A percentile compares a stretch with the other conserved stretches of the same genome.
Conservation (phyloP, 2,329 filamentous ascomycete genomes). For the Diaporthe amygdali region DNA sequence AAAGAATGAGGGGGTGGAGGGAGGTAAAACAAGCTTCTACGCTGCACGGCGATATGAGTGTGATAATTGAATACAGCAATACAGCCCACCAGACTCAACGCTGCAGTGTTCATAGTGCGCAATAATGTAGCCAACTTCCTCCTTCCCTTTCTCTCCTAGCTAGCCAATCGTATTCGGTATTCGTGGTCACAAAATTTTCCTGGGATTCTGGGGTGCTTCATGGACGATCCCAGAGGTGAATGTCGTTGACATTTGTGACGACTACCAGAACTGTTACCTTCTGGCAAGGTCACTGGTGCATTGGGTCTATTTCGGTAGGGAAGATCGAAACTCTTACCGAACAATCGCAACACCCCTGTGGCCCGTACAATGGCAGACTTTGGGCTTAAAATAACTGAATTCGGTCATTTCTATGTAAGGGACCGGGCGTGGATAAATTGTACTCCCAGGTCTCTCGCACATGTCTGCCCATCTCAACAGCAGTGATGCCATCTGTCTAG, state of each 20-base stretch:
- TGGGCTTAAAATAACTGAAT: too few species aligned
- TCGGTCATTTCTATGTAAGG: neutral
- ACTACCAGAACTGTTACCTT: neutral
- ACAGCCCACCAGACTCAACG: neutral
- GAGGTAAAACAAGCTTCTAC: too few species aligned
- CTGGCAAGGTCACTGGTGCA: neutral
- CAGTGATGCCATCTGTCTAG: too few species aligned
- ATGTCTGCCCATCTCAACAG: too few species aligned
- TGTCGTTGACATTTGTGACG: neutral
- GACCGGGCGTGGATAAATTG: neutral
- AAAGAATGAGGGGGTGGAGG: too few species aligned
- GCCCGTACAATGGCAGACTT: neutral
- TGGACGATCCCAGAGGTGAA: neutral
- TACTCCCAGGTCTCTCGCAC: too few species aligned
- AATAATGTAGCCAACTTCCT: neutral
- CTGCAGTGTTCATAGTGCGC: neutral
- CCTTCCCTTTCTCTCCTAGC: too few species aligned
- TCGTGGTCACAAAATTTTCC: neutral
- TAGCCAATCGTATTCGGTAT: neutral
- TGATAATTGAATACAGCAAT: neutral
- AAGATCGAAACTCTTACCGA: too few species aligned
- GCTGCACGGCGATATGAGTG: too few species aligned
- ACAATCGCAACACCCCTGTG: too few species aligned
- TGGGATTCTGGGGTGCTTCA: neutral
- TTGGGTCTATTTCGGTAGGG: neutral